Conservation (phyloP, 2,329 filamentous ascomycete species). For the Fusarium sp. region DNA sequence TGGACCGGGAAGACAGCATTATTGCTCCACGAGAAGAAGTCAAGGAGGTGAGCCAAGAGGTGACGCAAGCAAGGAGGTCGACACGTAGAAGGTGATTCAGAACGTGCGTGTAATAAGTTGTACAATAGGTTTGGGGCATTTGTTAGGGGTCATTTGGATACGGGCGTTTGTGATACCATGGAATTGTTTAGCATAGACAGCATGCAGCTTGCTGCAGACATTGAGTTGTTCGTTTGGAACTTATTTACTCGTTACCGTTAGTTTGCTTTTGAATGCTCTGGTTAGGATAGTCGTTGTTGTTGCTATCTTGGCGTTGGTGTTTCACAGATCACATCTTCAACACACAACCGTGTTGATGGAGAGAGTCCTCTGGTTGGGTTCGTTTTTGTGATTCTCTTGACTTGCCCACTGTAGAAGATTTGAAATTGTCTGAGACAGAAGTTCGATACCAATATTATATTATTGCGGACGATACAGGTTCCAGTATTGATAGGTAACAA, state of each 20-base stretch:
- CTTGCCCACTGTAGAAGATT: neutral
- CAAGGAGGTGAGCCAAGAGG: constrained; percentile 36
- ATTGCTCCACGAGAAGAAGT: constrained; percentile 50
- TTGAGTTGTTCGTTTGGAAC: constrained; percentile 1
- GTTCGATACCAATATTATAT: neutral
- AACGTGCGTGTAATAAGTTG: constrained; percentile 5
- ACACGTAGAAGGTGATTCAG: constrained; percentile 34
- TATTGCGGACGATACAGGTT: neutral
- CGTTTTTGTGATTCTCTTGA: neutral
- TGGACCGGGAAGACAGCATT: constrained; percentile 58
- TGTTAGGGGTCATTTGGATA: constrained; percentile 14
- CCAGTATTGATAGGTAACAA: neutral
- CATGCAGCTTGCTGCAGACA: neutral
- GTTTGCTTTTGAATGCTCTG: constrained; percentile 1
- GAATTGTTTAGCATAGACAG: neutral
- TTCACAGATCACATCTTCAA: neutral
- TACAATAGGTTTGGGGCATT: constrained; percentile 5
- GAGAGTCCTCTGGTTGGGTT: neutral
- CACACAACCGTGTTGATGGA: neutral
- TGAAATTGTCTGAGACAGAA: neutral
- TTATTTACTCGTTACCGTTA: neutral
- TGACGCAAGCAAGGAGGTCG: constrained; percentile 44
- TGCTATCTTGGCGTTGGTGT: neutral
- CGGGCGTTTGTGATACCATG: constrained; percentile 37
- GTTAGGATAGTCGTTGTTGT: constrained; percentile 9